Conservation (phyloP, 73 alveolate genomes). For the Tetrahymena elliotti region DNA sequence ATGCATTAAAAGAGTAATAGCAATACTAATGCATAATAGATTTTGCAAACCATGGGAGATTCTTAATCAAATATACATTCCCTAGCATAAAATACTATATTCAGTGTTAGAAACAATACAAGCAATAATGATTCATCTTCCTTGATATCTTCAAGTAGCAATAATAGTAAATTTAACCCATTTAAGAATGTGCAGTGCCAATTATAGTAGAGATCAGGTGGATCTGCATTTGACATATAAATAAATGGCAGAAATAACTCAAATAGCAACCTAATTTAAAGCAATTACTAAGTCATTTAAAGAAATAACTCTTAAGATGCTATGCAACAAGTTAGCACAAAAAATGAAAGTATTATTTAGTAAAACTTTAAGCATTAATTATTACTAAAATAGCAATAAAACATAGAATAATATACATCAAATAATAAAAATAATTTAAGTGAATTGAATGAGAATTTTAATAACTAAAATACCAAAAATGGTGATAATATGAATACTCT, state of each 20-base stretch:
- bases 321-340: not conserved
- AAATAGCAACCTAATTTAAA: not conserved
- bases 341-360: not conserved
- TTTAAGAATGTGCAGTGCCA: not conserved
- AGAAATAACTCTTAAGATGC: not conserved
- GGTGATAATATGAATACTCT: not conserved
- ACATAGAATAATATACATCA: not conserved
- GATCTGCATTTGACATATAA: not conserved
- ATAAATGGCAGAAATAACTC: not conserved
- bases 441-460: not conserved
- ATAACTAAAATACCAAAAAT: not conserved
- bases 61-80: not conserved
- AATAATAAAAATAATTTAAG: not conserved
- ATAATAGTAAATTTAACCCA: not conserved
- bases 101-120: not conserved
- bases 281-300: not conserved
- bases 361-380: not conserved
- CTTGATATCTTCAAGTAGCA: not conserved
- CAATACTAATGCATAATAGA: not conserved
- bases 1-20: not conserved
- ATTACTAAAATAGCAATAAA: not conserved
- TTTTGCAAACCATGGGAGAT: not conserved
- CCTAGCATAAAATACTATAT: not conserved
- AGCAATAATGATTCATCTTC: not conserved
- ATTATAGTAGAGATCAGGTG: not conserved